Percentiles rank a stretch among this genome's conserved stretches.
Conservation (phyloP, 2,329 filamentous ascomycete species). For the Aspergillus neotritici region DNA sequence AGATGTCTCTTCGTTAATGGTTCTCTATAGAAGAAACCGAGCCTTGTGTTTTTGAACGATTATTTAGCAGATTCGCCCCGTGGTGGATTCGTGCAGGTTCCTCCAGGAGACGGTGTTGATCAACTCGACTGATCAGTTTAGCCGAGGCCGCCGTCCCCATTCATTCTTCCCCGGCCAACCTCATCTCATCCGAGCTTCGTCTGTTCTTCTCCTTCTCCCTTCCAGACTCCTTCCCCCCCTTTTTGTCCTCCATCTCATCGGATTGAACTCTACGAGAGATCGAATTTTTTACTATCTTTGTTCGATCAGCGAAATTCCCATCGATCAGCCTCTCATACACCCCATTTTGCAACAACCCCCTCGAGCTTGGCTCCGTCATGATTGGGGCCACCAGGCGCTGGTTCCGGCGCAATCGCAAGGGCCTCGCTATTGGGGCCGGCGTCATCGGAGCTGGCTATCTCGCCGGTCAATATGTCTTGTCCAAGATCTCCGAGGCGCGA, state of each 20-base stretch:
- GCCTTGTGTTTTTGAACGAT: too few species aligned
- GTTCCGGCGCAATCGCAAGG: slow-evolving; percentile 86
- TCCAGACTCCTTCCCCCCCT: slow-evolving; percentile 2
- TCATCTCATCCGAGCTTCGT: slow-evolving; percentile 4
- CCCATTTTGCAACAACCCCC: slow-evolving; percentile 2
- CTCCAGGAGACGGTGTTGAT: background rate
- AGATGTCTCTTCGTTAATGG: too few species aligned
- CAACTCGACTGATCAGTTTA: slow-evolving; percentile 13
- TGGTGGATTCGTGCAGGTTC: too few species aligned
- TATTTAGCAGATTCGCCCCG: too few species aligned
- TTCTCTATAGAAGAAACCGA: too few species aligned
- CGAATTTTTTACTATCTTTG: too few species aligned
- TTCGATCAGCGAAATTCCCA: too few species aligned
- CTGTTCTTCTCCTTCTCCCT: slow-evolving; percentile 2
- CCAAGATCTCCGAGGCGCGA: slow-evolving; percentile 85
- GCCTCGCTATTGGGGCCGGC: slow-evolving; percentile 79
- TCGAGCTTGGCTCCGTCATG: slow-evolving; percentile 40
- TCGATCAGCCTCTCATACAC: too few species aligned
- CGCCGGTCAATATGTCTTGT: slow-evolving; percentile 84
- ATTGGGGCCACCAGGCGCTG: slow-evolving; percentile 75
- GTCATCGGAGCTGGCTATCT: slow-evolving; percentile 86
- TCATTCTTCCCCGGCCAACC: slow-evolving; percentile 11
- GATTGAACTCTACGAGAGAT: background rate
- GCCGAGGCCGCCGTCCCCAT: slow-evolving; percentile 25
- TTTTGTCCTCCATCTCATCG: slow-evolving; percentile 5